These are phyloP conservation scores for Podospora tetraspora DNA, from an alignment of 495 filamentous ascomycete genomes.

Conservation along the genomic window DNA sequence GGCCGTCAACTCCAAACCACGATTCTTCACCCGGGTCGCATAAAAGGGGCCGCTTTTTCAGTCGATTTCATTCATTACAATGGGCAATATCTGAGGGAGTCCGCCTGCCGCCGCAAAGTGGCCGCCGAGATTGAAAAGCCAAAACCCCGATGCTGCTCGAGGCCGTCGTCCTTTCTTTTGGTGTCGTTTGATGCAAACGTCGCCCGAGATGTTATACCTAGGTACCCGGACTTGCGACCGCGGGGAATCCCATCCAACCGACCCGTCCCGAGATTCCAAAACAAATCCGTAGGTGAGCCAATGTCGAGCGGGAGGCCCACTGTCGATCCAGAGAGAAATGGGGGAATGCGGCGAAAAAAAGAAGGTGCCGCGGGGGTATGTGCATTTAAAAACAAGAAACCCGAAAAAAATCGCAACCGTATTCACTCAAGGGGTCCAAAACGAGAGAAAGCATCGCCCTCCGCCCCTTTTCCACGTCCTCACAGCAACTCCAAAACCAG, in stretches of 20 bases:
- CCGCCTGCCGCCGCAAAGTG: slow-evolving; percentile 5
- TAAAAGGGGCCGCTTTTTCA: not conserved
- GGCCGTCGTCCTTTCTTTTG: not conserved
- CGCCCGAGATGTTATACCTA: slow-evolving; percentile 15
- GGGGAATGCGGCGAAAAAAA: slow-evolving; percentile 6
- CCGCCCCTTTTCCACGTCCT: slow-evolving; percentile 7
- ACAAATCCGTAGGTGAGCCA: slow-evolving; percentile 1
- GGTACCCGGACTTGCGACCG: slow-evolving; percentile 9
- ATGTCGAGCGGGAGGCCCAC: not conserved
- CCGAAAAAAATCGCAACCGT: slow-evolving; percentile 10
- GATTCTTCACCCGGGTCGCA: not conserved
- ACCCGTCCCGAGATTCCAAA: slow-evolving; percentile 12
- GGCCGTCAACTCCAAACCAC: not conserved
- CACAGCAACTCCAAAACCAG: slow-evolving; percentile 4
- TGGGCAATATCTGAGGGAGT: slow-evolving; percentile 5
- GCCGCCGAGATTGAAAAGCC: not conserved
- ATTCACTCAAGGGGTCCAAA: slow-evolving; percentile 7
- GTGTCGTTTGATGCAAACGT: slow-evolving; percentile 6
- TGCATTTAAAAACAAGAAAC: slow-evolving; percentile 18
- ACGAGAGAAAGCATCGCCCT: slow-evolving; percentile 11
- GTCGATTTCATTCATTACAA: slow-evolving; percentile 21
- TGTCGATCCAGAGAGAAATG: slow-evolving; percentile 10
- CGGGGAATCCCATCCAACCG: slow-evolving; percentile 12
- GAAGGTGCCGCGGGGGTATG: slow-evolving; percentile 22
- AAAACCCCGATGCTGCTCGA: not conserved